Conservation (phyloP, 768 basidiomycete species). For the Phlebiopsis flavidoalba region DNA sequence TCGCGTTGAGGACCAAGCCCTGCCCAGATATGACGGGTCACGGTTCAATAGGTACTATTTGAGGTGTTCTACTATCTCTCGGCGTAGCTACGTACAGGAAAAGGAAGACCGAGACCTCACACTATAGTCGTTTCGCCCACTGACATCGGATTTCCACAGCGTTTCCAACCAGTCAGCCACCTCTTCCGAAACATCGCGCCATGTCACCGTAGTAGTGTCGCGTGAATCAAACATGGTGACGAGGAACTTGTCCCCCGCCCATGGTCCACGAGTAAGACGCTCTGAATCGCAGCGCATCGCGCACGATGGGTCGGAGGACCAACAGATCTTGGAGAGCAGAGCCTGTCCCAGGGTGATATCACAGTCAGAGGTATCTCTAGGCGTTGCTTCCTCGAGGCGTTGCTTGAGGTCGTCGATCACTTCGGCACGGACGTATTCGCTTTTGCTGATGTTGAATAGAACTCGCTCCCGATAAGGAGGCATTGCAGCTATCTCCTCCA, state of each 20-base stretch:
- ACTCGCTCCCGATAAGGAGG: not conserved
- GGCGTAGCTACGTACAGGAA: no score
- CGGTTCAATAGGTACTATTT: no score
- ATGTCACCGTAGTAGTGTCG: not conserved
- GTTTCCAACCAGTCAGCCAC: not conserved
- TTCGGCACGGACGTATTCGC: constrained; percentile 2
- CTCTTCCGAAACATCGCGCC: constrained; percentile 5
- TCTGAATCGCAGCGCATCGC: not conserved
- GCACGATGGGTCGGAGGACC: not conserved
- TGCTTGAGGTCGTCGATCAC: not conserved
- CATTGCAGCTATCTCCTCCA: not conserved
- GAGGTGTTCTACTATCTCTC: no score
- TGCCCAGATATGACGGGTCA: no score
- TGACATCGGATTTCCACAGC: no score
- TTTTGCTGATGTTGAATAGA: constrained; percentile 6
- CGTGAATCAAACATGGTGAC: not conserved
- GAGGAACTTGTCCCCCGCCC: constrained; percentile 8
- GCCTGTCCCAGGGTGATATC: not conserved
- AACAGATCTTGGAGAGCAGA: constrained; percentile 3
- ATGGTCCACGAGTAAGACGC: not conserved
- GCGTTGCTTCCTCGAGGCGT: not conserved
- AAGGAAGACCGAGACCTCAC: no score
- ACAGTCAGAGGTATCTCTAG: not conserved
- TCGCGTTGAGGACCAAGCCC: no score
- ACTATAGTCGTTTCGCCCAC: no score